phyloP scores from a whole-genome alignment of 148 eudicot genomes.

The Amaranthus hypochondriacus region DNA sequence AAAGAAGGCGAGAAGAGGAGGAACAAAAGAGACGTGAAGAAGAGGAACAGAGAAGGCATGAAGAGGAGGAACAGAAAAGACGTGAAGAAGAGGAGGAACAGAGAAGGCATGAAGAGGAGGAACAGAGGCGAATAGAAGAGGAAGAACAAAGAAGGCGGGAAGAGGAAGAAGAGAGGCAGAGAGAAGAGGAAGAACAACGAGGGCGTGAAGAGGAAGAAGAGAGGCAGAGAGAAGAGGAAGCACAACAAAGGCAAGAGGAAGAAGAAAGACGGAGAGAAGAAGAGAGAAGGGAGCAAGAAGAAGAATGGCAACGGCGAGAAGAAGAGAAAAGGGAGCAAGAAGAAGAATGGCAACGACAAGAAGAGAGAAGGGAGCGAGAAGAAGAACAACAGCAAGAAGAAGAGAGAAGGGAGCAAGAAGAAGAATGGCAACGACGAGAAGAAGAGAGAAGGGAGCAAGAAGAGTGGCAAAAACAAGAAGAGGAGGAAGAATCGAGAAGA shows the following conservation, averaged over 20 bases:
- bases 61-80: slow-evolving; percentile 7
- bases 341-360: slow-evolving; percentile 9
- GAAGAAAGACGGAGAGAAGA: neutral
- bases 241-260: neutral
- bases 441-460: neutral
- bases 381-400: slow-evolving; percentile 3
- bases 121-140: slow-evolving; percentile 1
- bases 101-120: neutral
- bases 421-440: neutral
- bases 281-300: slow-evolving; percentile 3
- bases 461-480: neutral
- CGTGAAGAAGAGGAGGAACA: slow-evolving; percentile 20
- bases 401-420: neutral
- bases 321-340: slow-evolving; percentile 9
- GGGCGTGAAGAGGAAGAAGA: slow-evolving; percentile 8
- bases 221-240: slow-evolving; percentile 4
- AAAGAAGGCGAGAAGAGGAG: slow-evolving; percentile 2
- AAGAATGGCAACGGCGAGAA: neutral
- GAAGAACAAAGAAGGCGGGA: neutral
- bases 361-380: slow-evolving; percentile 7
- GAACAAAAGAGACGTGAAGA: neutral
- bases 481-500: neutral
- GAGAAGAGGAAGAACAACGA: slow-evolving; percentile 9
- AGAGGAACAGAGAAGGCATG: slow-evolving; percentile 2
- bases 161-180: neutral